Evolutionary conservation across 805 yeast genomes (phyloP).

Genomic region (Komagataella ulmi): DNA sequence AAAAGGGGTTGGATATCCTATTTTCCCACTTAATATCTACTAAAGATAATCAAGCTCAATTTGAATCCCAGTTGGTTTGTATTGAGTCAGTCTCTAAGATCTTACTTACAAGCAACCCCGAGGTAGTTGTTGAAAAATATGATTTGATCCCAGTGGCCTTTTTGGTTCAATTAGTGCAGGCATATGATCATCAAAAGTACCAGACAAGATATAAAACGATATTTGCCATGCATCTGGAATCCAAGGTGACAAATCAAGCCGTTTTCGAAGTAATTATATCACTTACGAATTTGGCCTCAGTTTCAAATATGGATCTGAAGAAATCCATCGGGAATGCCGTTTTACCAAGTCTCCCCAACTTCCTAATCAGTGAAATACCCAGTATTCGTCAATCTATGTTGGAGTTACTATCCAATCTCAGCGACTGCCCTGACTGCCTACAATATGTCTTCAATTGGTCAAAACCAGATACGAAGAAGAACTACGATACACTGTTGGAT

Average conservation of each 20-base stretch:
- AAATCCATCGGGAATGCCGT: neutral
- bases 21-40: neutral
- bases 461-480: slow-evolving; percentile 16
- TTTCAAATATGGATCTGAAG: slow-evolving; percentile 20
- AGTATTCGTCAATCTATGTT: slow-evolving; percentile 17
- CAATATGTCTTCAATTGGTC: slow-evolving; percentile 48
- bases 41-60: neutral
- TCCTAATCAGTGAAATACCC: neutral
- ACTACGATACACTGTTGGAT: slow-evolving; percentile 27
- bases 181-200: slow-evolving; percentile 15
- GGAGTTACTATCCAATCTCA: slow-evolving; percentile 35
- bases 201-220: slow-evolving; percentile 5
- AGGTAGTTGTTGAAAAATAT: neutral
- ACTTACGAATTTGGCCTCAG: slow-evolving; percentile 35
- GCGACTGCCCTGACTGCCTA: slow-evolving; percentile 21
- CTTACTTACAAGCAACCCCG: neutral
- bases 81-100: neutral
- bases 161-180: slow-evolving; percentile 31
- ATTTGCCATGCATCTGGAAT: neutral
- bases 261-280: slow-evolving; percentile 32
- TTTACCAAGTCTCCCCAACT: neutral
- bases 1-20: neutral
- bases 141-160: slow-evolving; percentile 23
- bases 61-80: neutral
- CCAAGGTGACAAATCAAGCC: slow-evolving; percentile 22